Conservation (phyloP, 768 basidiomycete species). For the Mrakia gelida region DNA sequence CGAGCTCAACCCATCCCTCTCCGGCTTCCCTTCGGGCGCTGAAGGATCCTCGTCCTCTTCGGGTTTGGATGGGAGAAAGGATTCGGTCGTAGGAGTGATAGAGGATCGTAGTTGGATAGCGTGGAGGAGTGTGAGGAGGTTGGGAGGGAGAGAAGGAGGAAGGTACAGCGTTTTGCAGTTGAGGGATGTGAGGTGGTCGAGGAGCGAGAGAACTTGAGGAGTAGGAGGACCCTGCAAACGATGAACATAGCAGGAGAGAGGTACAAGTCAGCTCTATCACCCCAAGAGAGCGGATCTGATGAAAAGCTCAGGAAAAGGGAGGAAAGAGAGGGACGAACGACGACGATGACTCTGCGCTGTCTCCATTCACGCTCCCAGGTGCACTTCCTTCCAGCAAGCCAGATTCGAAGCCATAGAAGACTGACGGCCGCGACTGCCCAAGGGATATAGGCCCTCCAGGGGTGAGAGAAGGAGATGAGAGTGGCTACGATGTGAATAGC, state of each 20-base stretch:
- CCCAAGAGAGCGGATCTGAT: background rate
- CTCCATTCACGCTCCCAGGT: slow-evolving; percentile 31
- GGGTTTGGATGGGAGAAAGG: background rate
- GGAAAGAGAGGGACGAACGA: slow-evolving; percentile 13
- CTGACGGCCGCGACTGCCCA: background rate
- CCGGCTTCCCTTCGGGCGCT: slow-evolving; percentile 2
- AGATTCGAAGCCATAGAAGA: slow-evolving; percentile 11
- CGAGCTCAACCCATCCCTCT: background rate
- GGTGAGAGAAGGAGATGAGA: background rate
- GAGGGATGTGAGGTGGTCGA: slow-evolving; percentile 24
- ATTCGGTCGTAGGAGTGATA: background rate
- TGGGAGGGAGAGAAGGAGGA: slow-evolving; percentile 21
- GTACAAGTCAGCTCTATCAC: background rate
- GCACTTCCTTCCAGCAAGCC: slow-evolving; percentile 22
- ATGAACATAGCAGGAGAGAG: background rate
- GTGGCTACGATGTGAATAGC: slow-evolving; percentile 19
- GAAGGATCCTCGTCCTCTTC: slow-evolving; percentile 18
- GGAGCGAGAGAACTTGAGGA: slow-evolving; percentile 26
- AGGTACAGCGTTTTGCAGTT: slow-evolving; percentile 29
- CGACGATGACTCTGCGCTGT: slow-evolving; percentile 29
- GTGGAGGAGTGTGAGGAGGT: slow-evolving; percentile 26
- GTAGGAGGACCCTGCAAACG: slow-evolving; percentile 25
- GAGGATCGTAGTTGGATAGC: slow-evolving; percentile 16
- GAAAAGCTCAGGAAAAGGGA: no score
- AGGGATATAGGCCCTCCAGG: background rate